These are phyloP conservation scores for Fusarium sp. DNA, from an alignment of 2,329 filamentous ascomycete species.

Conservation along the genomic window DNA sequence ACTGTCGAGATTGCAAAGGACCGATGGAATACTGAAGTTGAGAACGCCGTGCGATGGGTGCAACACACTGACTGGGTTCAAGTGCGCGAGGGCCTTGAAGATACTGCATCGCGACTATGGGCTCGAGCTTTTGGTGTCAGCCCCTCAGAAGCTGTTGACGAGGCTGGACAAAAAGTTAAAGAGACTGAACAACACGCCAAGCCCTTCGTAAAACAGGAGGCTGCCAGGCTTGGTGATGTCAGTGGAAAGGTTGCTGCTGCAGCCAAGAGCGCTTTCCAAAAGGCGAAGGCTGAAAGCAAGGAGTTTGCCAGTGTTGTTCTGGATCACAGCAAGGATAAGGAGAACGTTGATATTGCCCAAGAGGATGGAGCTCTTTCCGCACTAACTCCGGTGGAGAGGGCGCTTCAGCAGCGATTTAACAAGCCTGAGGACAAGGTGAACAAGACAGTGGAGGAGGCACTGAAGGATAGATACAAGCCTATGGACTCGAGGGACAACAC, in stretches of 20 bases:
- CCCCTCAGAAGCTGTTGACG: constrained; percentile 48
- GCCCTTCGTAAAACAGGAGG: constrained; percentile 53
- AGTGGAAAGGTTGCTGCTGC: constrained; percentile 50
- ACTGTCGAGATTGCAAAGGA: constrained; percentile 79
- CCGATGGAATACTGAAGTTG: constrained; percentile 81
- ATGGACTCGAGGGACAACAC: constrained; percentile 62
- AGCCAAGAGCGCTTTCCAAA: constrained; percentile 54
- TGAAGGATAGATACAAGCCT: constrained; percentile 68
- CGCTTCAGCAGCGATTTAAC: constrained; percentile 66
- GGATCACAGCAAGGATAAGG: constrained; percentile 53
- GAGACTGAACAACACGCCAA: constrained; percentile 53
- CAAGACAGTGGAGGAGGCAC: constrained; percentile 65
- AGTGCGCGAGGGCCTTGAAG: constrained; percentile 71
- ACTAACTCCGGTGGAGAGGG: constrained; percentile 61
- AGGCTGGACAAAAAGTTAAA: constrained; percentile 49
- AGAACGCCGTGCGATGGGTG: constrained; percentile 74
- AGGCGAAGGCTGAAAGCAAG: constrained; percentile 49
- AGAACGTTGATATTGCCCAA: constrained; percentile 52
- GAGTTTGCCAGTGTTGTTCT: constrained; percentile 38
- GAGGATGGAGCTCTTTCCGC: constrained; percentile 52
- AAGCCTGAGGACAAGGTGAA: constrained; percentile 56
- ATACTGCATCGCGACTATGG: constrained; percentile 61
- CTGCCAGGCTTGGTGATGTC: constrained; percentile 40
- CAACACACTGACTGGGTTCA: constrained; percentile 75
- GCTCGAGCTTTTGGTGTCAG: constrained; percentile 55